Percentiles rank a stretch among this genome's conserved stretches.
These are phyloP conservation scores for Cornus florida DNA, from an alignment of 148 eudicot species.

Conservation along the genomic window DNA sequence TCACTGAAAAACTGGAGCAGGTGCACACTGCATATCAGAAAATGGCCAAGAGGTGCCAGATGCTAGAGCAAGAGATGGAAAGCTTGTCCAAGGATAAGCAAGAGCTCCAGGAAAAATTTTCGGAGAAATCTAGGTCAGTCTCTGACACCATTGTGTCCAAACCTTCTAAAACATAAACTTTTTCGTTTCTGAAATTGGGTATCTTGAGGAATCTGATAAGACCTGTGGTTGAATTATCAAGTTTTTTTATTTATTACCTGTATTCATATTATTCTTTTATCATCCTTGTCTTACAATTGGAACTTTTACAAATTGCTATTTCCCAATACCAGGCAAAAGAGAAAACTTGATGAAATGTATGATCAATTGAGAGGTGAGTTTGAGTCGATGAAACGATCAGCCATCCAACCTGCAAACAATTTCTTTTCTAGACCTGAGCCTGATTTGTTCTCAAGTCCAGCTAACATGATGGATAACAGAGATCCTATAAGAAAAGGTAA, in stretches of 20 bases:
- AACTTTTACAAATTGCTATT: conserved; percentile 13
- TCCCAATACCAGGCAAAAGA: conserved; percentile 66
- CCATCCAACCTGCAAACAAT: conserved; percentile 77
- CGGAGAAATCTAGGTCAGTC: conserved; percentile 82
- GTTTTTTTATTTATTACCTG: neutral
- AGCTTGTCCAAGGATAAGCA: conserved; percentile 77
- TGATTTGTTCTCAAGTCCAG: conserved; percentile 75
- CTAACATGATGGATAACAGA: conserved; percentile 71
- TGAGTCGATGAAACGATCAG: conserved; percentile 73
- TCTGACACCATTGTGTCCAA: conserved; percentile 2
- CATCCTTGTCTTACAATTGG: neutral
- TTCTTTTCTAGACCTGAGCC: conserved; percentile 70
- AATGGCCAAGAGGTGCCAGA: conserved; percentile 89
- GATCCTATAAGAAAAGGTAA: conserved; percentile 75
- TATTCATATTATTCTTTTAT: neutral
- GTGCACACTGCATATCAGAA: conserved; percentile 84
- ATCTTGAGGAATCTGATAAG: neutral
- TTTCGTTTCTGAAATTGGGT: neutral
- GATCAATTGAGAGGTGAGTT: conserved; percentile 86
- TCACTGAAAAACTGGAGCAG: conserved; percentile 81
- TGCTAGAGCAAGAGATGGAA: conserved; percentile 83
- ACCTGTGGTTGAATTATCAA: neutral
- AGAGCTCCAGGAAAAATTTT: conserved; percentile 88
- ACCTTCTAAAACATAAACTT: neutral
- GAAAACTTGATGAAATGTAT: conserved; percentile 98